These are phyloP conservation scores for Thinopyrum obtusiflorum DNA, from an alignment of 202 grass and related monocot genomes.

Conservation along the genomic window DNA sequence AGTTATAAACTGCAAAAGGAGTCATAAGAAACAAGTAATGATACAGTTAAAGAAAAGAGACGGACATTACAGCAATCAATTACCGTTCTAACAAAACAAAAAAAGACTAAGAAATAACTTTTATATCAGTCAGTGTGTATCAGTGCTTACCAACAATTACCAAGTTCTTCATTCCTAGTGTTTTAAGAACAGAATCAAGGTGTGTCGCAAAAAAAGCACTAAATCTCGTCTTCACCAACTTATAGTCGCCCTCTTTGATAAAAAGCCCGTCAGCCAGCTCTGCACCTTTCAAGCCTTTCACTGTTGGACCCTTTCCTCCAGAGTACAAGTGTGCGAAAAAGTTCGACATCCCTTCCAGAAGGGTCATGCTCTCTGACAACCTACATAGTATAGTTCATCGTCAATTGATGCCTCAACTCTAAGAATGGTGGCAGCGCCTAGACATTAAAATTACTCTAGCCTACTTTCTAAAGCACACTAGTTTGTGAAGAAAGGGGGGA, in stretches of 20 bases:
- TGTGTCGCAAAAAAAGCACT: slow-evolving; percentile 86
- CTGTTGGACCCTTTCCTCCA: slow-evolving; percentile 71
- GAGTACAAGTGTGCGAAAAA: slow-evolving; percentile 72
- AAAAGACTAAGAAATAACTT: background rate
- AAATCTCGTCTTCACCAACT: slow-evolving; percentile 89
- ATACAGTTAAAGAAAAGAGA: background rate
- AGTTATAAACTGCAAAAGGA: background rate
- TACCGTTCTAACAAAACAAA: background rate
- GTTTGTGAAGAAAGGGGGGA: background rate
- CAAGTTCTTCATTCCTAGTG: slow-evolving; percentile 72
- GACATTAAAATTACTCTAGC: background rate
- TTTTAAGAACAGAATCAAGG: slow-evolving; percentile 81
- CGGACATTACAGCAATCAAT: background rate
- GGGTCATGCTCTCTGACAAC: slow-evolving; percentile 96
- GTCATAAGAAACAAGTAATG: background rate
- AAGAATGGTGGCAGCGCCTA: background rate
- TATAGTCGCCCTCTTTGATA: slow-evolving; percentile 83
- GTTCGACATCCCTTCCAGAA: slow-evolving; percentile 76
- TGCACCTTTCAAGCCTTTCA: slow-evolving; percentile 68
- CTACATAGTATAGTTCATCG: slow-evolving; percentile 35
- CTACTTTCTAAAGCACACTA: background rate
- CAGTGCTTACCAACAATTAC: slow-evolving; percentile 72
- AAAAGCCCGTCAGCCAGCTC: slow-evolving; percentile 69
- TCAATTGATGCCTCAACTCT: slow-evolving; percentile 10
- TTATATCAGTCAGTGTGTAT: background rate